Evolutionary conservation across 2,329 filamentous ascomycete genomes (phyloP), one percentile per base, ranked within the genome.

Genomic region (Tolypocladium inflatum): DNA sequence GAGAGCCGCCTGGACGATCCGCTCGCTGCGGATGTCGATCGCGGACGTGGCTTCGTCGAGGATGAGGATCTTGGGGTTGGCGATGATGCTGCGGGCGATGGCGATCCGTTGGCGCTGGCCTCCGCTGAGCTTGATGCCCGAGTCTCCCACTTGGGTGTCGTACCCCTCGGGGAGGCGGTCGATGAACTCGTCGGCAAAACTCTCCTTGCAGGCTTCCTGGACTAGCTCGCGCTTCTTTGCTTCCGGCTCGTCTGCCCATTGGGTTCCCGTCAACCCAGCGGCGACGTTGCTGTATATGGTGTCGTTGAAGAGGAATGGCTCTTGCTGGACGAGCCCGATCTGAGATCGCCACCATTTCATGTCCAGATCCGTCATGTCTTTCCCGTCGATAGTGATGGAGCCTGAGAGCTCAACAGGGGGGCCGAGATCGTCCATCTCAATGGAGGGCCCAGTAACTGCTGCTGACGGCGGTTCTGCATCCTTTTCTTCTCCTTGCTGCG

Each of bases 101-200:
- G 89, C 88, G 30, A 95, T 80, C 5, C 91, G 83, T 68, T 95
- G 90, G 19, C 89, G 82, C 68, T 96, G 90, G 0, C 91, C 91
- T n/a, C 90, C 88, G 13, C 87, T 91, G 1, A 95, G 75, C 67
- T 89, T 90, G 54, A 88, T 86, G 5, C 90, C 90, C 33, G 82
- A 81, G 66, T 93, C 89, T 1, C 90, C 90, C 1, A 94, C 89
- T 9, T 81, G 72, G 0, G 90, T 91, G 4, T 87, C 80, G 66
- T 92, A 92, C 2, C 84, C 83, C 75, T 89, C 72, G 2, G 87
- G 86, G 4, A 90, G 74, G 21, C 79, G 79, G 53, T 81, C 77
- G 58, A 90, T 85, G 64, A 87, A 89, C 59, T 88, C 86, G 62
- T 87, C 81, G 0, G 86, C 86, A 68, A 87, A 89, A 0, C 86